Evolutionary conservation across 805 yeast genomes (phyloP).

Genomic region (Vanderwaltozyma tropicalis): DNA sequence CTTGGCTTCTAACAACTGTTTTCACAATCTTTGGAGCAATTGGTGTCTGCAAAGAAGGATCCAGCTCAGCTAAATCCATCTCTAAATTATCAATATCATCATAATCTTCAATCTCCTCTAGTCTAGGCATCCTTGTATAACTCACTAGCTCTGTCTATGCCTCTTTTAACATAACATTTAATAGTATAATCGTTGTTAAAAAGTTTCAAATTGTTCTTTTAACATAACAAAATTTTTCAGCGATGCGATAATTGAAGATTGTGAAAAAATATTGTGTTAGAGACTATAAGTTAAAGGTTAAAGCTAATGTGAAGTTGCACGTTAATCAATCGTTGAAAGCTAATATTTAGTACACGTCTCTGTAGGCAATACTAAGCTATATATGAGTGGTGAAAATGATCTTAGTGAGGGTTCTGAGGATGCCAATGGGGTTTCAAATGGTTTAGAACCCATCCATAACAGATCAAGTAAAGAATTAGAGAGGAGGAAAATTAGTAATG

Average conservation of each 20-base stretch:
- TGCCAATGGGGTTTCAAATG: no score
- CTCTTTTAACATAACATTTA: no score
- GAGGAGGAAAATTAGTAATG: not conserved
- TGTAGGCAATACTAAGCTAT: no score
- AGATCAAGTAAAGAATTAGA: no score
- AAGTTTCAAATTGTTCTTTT: not conserved
- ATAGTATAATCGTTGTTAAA: not conserved
- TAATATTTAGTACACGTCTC: no score
- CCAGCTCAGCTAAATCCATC: conserved; percentile 87
- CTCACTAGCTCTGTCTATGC: no score
- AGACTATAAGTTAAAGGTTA: no score
- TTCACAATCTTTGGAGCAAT: conserved; percentile 62
- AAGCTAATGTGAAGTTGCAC: no score
- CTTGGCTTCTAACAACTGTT: conserved; percentile 51
- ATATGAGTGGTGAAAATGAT: no score
- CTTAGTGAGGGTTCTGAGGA: no score
- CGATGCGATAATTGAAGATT: not conserved
- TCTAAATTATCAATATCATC: conserved; percentile 88
- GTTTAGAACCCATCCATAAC: no score
- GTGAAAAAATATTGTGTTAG: not conserved
- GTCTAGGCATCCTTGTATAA: conserved; percentile 40
- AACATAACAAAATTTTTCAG: not conserved
- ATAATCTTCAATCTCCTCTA: conserved; percentile 67
- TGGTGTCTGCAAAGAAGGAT: conserved; percentile 57
- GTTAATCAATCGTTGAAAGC: no score